Percentiles rank a stretch among this genome's conserved stretches.
Conservation (phyloP, 225 moss, liverwort and hornwort genomes). For the Polytrichum formosum region DNA sequence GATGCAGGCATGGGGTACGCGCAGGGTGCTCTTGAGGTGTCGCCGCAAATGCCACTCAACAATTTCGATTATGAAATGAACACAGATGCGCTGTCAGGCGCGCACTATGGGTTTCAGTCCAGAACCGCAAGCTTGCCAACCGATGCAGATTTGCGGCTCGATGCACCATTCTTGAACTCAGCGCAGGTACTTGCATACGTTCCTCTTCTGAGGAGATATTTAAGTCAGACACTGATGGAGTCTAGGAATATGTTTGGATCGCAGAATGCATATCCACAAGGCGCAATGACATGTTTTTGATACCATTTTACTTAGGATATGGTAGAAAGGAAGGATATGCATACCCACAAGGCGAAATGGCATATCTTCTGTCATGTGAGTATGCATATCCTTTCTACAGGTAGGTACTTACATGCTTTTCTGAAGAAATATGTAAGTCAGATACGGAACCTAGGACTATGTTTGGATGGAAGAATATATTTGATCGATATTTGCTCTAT, state of each 20-base stretch:
- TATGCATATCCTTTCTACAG: too few species aligned
- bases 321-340: neutral
- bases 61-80: conserved; percentile 11
- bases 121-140: conserved; percentile 2
- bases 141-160: neutral
- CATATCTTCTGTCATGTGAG: too few species aligned
- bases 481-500: too few species aligned
- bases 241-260: neutral
- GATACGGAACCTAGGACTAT: too few species aligned
- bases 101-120: conserved; percentile 19
- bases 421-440: too few species aligned
- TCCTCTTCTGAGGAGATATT: neutral
- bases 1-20: conserved; percentile 1
- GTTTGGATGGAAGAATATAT: too few species aligned
- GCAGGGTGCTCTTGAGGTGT: neutral
- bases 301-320: neutral
- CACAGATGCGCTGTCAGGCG: conserved; percentile 16
- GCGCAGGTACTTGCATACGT: conserved; percentile 18
- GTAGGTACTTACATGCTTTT: too few species aligned
- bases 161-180: neutral
- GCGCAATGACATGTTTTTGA: neutral
- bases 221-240: neutral
- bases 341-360: neutral
- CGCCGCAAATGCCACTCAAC: conserved; percentile 13
- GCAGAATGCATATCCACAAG: neutral